phyloP scores from a whole-genome alignment of 495 filamentous ascomycete species.

The Chaetomium fimeti region DNA sequence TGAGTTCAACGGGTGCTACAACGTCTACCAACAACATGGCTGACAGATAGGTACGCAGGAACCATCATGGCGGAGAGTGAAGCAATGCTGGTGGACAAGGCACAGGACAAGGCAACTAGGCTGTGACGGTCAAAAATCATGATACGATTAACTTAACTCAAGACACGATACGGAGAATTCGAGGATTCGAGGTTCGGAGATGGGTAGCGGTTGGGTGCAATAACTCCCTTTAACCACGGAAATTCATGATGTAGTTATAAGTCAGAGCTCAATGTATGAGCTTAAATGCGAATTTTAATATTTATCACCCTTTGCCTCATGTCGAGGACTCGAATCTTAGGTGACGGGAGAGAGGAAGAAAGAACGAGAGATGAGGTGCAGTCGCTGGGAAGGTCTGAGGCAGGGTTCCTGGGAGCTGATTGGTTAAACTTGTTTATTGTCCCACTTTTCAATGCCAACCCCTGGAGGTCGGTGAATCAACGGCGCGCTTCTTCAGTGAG shows the following conservation, averaged over 20 bases:
- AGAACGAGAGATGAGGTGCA: too few species aligned
- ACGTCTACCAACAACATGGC: background rate
- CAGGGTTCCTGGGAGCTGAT: background rate
- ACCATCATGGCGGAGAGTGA: conserved; percentile 26
- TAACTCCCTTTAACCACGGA: background rate
- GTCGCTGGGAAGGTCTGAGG: too few species aligned
- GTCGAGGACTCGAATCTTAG: background rate
- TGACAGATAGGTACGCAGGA: background rate
- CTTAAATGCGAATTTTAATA: too few species aligned
- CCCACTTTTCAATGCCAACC: background rate
- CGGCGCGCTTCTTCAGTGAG: background rate
- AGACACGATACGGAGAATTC: too few species aligned
- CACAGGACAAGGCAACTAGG: conserved; percentile 15
- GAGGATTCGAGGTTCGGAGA: background rate
- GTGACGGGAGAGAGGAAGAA: background rate
- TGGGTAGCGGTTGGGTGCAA: background rate
- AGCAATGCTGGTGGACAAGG: conserved; percentile 21
- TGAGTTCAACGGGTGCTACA: background rate
- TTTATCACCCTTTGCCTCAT: too few species aligned
- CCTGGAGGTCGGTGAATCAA: background rate
- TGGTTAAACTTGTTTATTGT: background rate
- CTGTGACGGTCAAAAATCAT: conserved; percentile 6
- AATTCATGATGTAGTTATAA: background rate
- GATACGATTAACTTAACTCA: background rate
- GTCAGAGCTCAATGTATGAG: too few species aligned